Evolutionary conservation across 805 yeast species (phyloP), one percentile per base, ranked within the genome.

Genomic region (Starmerella gropengiesseri): DNA sequence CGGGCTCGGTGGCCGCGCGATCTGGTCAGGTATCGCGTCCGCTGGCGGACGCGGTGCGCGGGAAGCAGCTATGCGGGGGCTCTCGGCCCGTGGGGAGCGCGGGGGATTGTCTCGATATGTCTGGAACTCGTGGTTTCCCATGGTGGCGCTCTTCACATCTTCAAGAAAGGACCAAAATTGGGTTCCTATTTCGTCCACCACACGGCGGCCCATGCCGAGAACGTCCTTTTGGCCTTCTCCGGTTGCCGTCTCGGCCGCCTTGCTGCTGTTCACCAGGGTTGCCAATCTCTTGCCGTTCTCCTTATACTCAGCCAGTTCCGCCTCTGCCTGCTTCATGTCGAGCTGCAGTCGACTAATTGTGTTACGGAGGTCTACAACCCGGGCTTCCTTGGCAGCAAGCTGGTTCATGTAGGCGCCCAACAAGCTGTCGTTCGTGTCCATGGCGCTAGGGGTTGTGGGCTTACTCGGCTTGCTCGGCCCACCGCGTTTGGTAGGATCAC

Each of bases 311-410:
- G 47, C 43, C 36, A 64, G 52, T 11, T 64, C 68, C 6, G 45
- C 44, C 45, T 65, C 68, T 12, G 68, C 68, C 26, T 51, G 56
- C 25, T 52, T 50, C 41, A 65, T 56, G 37, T 60, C 58, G 22
- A 44, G 53, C 37, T 51, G 54, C n/a, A 61, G 47, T 28, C 55
- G 47, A 22, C 45, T 43, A 30, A 58, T 36, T 26, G 55, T 61
- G 36, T 55, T 58, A 16, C 56, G 46, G 25, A 65, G 55, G 41
- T 63, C 67, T 19, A 58, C 56, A 8, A 65, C 65, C 4, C 56
- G 57, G 2, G 67, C 56, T 46, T 65, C 67, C 43, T 61, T 60
- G 21, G 60, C 52, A 1, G 69, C 69, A 26, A 65, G 55, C 37
- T 60, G 50, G 25, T 34, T 40, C 17, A 47, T 37, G 11, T 36